These are phyloP conservation scores for Gonapodya sp. DNA, from an alignment of 192 early-diverging fungal genomes.

Conservation along the genomic window DNA sequence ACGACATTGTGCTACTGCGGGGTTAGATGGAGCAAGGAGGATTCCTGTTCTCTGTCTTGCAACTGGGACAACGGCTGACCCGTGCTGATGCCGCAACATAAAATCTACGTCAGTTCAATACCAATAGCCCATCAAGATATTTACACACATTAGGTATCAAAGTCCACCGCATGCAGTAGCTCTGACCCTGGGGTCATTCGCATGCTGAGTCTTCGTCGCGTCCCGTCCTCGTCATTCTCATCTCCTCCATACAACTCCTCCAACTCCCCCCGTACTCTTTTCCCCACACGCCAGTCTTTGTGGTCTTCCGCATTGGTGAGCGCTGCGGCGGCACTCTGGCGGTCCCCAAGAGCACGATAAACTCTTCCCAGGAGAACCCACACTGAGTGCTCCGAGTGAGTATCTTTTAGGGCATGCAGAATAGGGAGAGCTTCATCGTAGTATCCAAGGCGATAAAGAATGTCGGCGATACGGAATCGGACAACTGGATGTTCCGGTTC, in stretches of 20 bases:
- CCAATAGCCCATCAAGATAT: no score
- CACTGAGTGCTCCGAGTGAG: constrained; percentile 41
- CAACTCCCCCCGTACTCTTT: constrained; percentile 33
- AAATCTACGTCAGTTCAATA: no score
- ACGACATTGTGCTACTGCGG: no score
- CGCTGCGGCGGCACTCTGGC: constrained; percentile 37
- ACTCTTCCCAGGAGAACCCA: constrained; percentile 54
- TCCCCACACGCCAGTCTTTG: constrained; percentile 28
- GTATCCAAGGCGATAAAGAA: constrained; percentile 42
- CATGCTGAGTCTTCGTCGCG: neutral
- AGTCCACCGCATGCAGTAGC: neutral
- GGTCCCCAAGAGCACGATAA: constrained; percentile 39
- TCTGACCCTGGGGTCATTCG: neutral
- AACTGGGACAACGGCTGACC: no score
- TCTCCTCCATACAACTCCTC: constrained; percentile 20
- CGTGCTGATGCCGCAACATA: no score
- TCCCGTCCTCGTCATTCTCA: neutral
- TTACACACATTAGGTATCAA: no score
- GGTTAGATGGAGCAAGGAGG: no score
- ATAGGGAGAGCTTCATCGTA: constrained; percentile 54
- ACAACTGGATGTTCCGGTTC: constrained; percentile 44
- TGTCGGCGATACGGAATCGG: constrained; percentile 57
- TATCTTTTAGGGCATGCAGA: constrained; percentile 45
- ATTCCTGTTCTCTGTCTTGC: no score
- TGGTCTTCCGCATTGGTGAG: constrained; percentile 58